Evolutionary conservation across 2,329 filamentous ascomycete genomes (phyloP).

Genomic region (Talaromyces sp.): DNA sequence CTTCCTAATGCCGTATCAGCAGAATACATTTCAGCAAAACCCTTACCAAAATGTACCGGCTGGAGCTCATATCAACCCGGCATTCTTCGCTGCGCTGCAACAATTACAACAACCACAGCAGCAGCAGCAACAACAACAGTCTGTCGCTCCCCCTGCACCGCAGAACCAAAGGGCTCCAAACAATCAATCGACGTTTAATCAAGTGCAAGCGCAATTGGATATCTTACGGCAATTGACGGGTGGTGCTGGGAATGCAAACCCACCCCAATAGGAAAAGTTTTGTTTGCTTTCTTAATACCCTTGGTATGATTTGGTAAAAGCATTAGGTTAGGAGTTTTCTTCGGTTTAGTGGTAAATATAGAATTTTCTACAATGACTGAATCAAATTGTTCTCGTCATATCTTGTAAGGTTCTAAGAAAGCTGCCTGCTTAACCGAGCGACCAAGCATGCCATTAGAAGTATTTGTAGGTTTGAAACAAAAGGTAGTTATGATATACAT

Average conservation of each 20-base stretch:
- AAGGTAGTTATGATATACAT: not conserved
- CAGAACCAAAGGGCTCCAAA: conserved; percentile 19
- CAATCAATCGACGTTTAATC: conserved; percentile 33
- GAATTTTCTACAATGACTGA: not conserved
- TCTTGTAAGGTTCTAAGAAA: not conserved
- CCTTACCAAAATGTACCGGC: conserved; percentile 35
- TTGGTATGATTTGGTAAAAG: conserved; percentile 1
- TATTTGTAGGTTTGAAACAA: not conserved
- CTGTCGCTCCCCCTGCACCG: not conserved
- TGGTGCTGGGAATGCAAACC: conserved; percentile 24
- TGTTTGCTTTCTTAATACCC: not conserved
- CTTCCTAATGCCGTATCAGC: conserved; percentile 35
- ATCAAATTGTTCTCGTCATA: too few species aligned
- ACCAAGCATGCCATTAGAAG: not conserved
- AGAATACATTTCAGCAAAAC: conserved; percentile 38
- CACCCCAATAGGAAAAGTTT: not conserved
- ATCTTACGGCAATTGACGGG: conserved; percentile 35
- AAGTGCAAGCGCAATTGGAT: conserved; percentile 40
- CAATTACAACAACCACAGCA: conserved; percentile 40
- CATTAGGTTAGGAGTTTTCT: conserved; percentile 9
- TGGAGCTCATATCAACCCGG: conserved; percentile 54
- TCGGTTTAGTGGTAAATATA: not conserved
- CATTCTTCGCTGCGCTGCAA: conserved; percentile 49
- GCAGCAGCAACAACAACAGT: conserved; percentile 20
- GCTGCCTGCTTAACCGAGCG: not conserved